A percentile compares a stretch with the other conserved stretches of the same genome.
Evolutionary conservation across 805 yeast species (phyloP).

Genomic region (Myxozyma mucilagina): DNA sequence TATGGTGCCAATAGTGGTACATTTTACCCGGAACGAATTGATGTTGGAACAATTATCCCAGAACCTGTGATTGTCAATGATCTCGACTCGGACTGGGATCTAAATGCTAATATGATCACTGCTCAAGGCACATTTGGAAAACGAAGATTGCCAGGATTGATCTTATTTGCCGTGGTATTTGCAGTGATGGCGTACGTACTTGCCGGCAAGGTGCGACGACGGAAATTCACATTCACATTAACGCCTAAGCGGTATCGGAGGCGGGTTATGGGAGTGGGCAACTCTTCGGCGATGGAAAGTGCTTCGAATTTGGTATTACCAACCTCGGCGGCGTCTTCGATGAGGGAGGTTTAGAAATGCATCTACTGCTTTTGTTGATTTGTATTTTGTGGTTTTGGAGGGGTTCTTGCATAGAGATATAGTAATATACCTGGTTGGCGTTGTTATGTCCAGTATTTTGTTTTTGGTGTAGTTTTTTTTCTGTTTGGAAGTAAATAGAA

Average conservation of each 20-base stretch:
- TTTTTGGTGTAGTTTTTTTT: background rate
- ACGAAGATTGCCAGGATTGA: conserved; percentile 27
- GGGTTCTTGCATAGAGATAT: background rate
- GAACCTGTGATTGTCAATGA: conserved; percentile 9
- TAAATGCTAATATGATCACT: conserved; percentile 6
- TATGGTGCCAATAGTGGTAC: conserved; percentile 25
- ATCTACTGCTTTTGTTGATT: background rate
- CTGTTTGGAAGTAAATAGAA: background rate
- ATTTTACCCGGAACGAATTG: conserved; percentile 9
- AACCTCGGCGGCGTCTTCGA: background rate
- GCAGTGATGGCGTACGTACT: conserved; percentile 23
- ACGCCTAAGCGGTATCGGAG: conserved; percentile 27
- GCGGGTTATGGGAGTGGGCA: conserved; percentile 14
- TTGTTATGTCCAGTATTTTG: background rate
- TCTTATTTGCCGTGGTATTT: conserved; percentile 22
- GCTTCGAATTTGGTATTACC: background rate
- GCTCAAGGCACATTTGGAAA: conserved; percentile 22
- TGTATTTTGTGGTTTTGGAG: background rate
- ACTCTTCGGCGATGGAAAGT: background rate
- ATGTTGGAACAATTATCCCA: conserved; percentile 8
- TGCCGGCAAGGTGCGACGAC: conserved; percentile 23
- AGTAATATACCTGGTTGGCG: background rate
- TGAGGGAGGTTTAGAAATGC: background rate
- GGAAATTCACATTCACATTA: conserved; percentile 19
- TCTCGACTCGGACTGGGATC: conserved; percentile 1